Percentiles rank a stretch among this genome's conserved stretches.
phyloP scores from a whole-genome alignment of 805 yeast genomes.

The Priceomyces haplophilus region DNA sequence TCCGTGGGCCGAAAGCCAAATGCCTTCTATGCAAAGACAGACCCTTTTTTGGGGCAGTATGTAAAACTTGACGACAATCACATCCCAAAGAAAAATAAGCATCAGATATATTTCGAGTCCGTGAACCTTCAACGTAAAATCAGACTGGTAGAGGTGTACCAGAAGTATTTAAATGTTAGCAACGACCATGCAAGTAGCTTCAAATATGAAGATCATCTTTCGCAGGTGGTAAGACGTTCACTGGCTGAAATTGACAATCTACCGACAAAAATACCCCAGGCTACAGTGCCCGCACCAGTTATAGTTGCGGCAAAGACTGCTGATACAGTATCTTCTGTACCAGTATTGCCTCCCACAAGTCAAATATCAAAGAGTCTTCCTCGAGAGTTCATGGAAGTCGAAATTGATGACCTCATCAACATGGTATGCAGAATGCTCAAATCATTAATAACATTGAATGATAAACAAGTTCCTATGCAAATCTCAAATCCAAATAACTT shows the following conservation, averaged over 20 bases:
- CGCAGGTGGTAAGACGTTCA: neutral
- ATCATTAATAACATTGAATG: conserved; percentile 74
- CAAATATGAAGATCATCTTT: conserved; percentile 1
- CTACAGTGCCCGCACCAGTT: neutral
- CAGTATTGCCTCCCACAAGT: conserved; percentile 37
- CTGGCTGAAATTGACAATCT: neutral
- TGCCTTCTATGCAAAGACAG: conserved; percentile 6
- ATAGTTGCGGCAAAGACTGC: conserved; percentile 3
- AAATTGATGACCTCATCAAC: conserved; percentile 64
- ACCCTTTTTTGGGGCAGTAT: conserved; percentile 22
- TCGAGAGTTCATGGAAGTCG: conserved; percentile 57
- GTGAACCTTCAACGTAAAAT: conserved; percentile 16
- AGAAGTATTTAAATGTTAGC: conserved; percentile 16
- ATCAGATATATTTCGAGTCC: conserved; percentile 18
- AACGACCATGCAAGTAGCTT: conserved; percentile 2
- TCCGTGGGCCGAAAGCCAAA: neutral
- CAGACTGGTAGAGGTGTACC: conserved; percentile 21
- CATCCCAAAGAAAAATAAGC: conserved; percentile 7
- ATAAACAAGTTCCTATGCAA: conserved; percentile 42
- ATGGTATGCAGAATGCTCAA: conserved; percentile 78
- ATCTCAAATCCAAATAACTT: conserved; percentile 24
- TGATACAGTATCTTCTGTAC: neutral
- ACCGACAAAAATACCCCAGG: conserved; percentile 1
- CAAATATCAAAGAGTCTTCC: conserved; percentile 6
- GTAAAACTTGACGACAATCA: conserved; percentile 15